Conservation (phyloP, 805 yeast genomes). For the Saturnispora diversa region DNA sequence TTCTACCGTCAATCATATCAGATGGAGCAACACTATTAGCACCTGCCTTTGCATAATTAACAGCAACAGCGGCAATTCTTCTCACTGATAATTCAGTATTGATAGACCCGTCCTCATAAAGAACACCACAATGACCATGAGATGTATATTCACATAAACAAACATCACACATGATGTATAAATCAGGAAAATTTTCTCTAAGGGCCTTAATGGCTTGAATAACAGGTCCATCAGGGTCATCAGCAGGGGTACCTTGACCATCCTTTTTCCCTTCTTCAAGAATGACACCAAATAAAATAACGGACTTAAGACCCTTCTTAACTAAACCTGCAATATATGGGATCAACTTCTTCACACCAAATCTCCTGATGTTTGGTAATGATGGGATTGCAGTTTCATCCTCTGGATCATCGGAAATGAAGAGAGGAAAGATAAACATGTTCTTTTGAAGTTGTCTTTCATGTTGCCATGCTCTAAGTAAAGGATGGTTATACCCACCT, state of each 20-base stretch:
- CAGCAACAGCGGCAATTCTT: conserved; percentile 90
- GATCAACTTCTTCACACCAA: conserved; percentile 71
- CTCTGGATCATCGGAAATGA: conserved; percentile 71
- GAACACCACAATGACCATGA: conserved; percentile 96
- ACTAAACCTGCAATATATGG: conserved; percentile 66
- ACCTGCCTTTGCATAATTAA: conserved; percentile 91
- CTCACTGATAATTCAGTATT: conserved; percentile 66
- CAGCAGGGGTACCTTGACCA: conserved; percentile 78
- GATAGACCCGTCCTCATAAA: conserved; percentile 79
- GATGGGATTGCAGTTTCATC: conserved; percentile 70
- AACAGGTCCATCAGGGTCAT: conserved; percentile 94
- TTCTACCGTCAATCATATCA: conserved; percentile 96
- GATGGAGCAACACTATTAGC: conserved; percentile 95
- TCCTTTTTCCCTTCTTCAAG: conserved; percentile 71
- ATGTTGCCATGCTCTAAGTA: conserved; percentile 84
- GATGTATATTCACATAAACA: conserved; percentile 94
- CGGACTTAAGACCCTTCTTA: conserved; percentile 74
- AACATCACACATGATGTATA: conserved; percentile 88
- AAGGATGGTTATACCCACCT: conserved; percentile 91
- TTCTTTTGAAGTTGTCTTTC: conserved; percentile 75
- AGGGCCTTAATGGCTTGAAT: conserved; percentile 67
- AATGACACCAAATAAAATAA: conserved; percentile 89
- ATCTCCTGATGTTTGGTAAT: conserved; percentile 81
- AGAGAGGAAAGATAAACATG: conserved; percentile 90
- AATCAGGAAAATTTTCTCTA: conserved; percentile 60